phyloP scores from a whole-genome alignment of 352 stramenopile species.

The Globisporangium cylindrosporum region DNA sequence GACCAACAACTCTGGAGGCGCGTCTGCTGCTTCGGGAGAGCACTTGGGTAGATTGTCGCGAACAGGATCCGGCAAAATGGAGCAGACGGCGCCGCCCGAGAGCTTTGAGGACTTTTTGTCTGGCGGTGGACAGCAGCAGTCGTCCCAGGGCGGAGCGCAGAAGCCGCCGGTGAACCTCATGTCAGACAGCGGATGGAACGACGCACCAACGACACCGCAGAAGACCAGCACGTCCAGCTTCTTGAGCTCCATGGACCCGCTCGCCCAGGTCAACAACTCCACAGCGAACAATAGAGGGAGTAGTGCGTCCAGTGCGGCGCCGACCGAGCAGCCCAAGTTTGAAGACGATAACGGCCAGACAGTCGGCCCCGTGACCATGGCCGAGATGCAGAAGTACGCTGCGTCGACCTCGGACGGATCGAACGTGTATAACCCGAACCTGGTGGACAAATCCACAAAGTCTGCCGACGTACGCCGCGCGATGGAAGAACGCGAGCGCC shows the following conservation, averaged over 20 bases:
- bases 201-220: slow-evolving; percentile 28
- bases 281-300: slow-evolving; percentile 8
- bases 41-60: slow-evolving; percentile 20
- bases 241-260: slow-evolving; percentile 63
- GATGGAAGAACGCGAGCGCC: slow-evolving; percentile 81
- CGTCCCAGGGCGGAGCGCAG: slow-evolving; percentile 7
- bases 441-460: slow-evolving; percentile 84
- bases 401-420: slow-evolving; percentile 71
- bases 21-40: neutral
- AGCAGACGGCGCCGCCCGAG: slow-evolving; percentile 25
- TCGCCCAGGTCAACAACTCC: slow-evolving; percentile 31
- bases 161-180: slow-evolving; percentile 67
- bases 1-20: slow-evolving; percentile 18
- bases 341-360: slow-evolving; percentile 79
- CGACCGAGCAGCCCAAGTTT: slow-evolving; percentile 60
- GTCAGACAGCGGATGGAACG: slow-evolving; percentile 53
- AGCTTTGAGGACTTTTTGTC: slow-evolving; percentile 81
- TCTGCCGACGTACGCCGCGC: slow-evolving; percentile 67
- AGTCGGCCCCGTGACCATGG: slow-evolving; percentile 77
- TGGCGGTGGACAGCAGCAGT: slow-evolving; percentile 24
- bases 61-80: slow-evolving; percentile 25
- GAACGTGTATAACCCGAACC: slow-evolving; percentile 83
- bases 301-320: slow-evolving; percentile 3
- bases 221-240: slow-evolving; percentile 42
- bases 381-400: slow-evolving; percentile 72